Base-by-base conservation (phyloP, 805 yeast genomes). In the Yarrowia sp. region DNA sequence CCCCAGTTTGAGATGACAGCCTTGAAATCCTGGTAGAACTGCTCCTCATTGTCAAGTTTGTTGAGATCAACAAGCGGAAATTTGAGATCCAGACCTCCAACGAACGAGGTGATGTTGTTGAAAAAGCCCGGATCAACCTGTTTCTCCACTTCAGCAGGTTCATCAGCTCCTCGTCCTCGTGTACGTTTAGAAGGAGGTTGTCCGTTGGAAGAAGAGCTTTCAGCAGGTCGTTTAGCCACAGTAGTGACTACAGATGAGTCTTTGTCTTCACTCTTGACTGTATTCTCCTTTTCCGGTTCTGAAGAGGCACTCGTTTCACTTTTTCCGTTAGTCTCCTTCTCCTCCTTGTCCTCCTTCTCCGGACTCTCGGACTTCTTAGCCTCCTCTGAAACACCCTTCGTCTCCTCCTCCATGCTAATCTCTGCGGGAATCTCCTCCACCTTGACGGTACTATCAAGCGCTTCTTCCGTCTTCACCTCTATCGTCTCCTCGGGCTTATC, bases 1-100 rank as follows among this genome's bases (percentile, higher is more conserved):
- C 55, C 55, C 66, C 66, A 61, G 24, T 61, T 47, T 9, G 53
- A 42, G n/a, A 61, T 46, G 13, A 61, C 66, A 13, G 42, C 34
- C 55, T 46, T 61, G 55, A 61, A 61, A n/a, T 61, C 66, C 10
- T 36, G 33, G 24, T 46, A 61, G 46, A 36, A 61, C 30, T 36
- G 43, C 39, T 46, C 55, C 55, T 61, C 66, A 3, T 46, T 20
- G n/a, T 61, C 66, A 2, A 61, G 55, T 20, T 36, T 9, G 33
- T 36, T 20, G 17, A 38, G 2, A 24, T 61, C 66, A 3, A 61
- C 46, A 17, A 47, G 34, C 9, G 33, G 36, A 8, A 61, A 61
- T 15, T 20, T 38, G 39, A 61, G 55, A 10, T 38, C 49, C 9
- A 34, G 24, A 4, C 42, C 9, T 9, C 46, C 38, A 1, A 61